Evolutionary conservation across 176 grass and related monocot species (phyloP), one percentile per base, ranked within the genome.

Genomic region (Bothriochloa decipiens): DNA sequence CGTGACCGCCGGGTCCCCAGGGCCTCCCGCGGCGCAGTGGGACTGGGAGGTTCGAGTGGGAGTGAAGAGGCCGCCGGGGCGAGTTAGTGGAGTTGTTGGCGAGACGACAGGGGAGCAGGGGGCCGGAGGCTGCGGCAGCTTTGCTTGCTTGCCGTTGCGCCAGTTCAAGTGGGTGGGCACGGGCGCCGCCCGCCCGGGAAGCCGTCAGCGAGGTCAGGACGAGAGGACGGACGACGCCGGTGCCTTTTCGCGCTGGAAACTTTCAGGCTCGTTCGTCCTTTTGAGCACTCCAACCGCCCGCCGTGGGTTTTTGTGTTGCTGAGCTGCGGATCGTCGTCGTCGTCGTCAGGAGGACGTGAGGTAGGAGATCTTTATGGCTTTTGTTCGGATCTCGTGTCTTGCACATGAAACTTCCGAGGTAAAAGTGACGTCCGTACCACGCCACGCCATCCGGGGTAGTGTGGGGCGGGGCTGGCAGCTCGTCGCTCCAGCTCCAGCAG

Each of bases 1-100:
- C 27, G 47, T 67, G 70, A 22, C 23, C 15, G 3, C 42, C 14
- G 83, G 79, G 60, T 8, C 58, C 88, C 33, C 1, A 65, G 2
- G n/a, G 29, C 29, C 29, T 32, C 29, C 29, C 16, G 23, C 26
- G 62, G 41, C 1, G 33, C 18, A 82, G 60, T 0, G 2, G 35
- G 10, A 37, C 0, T 17, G 70, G 3, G n/a, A n/a, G n/a, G n/a
- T n/a, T n/a, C n/a, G n/a, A n/a, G 6, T 6, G 62, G 4, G 46
- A 68, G 78, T 75, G 78, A 81, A 45, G 46, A 14, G 25, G 28
- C 70, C 6, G 39, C 22, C 5, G 8, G 25, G 8, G 25, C 2
- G 41, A 43, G 76, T 55, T 29, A 69, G 64, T 72, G 78, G 73
- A 83, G 88, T 68, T 83, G 84, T 68, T 83, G 84, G 74, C 86